Conservation (phyloP, 495 filamentous ascomycete species). For the Lophiostoma macrostomum region DNA sequence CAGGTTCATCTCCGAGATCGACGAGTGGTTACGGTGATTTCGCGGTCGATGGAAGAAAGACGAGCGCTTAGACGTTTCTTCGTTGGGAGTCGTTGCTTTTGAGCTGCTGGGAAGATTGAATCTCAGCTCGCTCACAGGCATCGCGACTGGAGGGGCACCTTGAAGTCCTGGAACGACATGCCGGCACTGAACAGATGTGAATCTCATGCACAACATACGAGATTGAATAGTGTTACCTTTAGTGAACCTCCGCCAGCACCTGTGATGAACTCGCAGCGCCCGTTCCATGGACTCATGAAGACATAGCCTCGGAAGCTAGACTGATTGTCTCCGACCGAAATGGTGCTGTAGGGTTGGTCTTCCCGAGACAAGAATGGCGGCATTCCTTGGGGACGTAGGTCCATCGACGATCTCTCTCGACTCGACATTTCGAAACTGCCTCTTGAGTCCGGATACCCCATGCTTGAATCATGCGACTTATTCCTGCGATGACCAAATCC, state of each 20-base stretch:
- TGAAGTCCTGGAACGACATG: conserved; percentile 54
- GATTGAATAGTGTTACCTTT: conserved; percentile 38
- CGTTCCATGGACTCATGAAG: conserved; percentile 83
- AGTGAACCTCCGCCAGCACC: conserved; percentile 69
- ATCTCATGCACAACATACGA: neutral
- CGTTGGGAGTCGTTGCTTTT: conserved; percentile 23
- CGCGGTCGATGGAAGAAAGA: conserved; percentile 30
- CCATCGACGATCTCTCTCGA: neutral
- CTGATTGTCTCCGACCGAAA: conserved; percentile 15
- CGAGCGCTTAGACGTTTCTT: conserved; percentile 28
- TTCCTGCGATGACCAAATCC: conserved; percentile 24
- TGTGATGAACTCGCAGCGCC: conserved; percentile 76
- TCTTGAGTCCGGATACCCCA: conserved; percentile 1
- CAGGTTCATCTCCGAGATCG: conserved; percentile 54
- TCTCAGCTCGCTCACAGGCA: conserved; percentile 76
- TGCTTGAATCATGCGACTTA: conserved; percentile 22
- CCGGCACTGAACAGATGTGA: conserved; percentile 53
- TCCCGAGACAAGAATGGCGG: conserved; percentile 8
- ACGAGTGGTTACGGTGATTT: conserved; percentile 16
- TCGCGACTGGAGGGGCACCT: conserved; percentile 37
- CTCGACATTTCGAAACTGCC: conserved; percentile 8
- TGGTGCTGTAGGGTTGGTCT: conserved; percentile 15
- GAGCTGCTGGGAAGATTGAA: conserved; percentile 58
- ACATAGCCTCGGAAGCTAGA: conserved; percentile 49
- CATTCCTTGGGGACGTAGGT: neutral